Base-by-base conservation (phyloP, 2,329 filamentous ascomycete genomes). In the Furcasterigmium sp. region DNA sequence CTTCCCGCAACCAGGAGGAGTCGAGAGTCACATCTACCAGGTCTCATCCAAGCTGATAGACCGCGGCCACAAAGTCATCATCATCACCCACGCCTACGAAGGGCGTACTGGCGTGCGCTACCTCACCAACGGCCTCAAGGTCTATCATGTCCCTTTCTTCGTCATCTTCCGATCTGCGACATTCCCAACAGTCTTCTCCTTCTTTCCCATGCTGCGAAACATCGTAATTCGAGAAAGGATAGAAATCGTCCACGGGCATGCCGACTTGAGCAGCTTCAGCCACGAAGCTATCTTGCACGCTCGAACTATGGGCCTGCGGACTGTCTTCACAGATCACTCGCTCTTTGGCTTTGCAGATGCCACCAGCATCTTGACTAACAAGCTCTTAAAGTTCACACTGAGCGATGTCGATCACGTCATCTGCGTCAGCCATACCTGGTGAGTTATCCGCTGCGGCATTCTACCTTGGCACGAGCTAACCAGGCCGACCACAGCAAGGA, bases 1-100 rank as follows among this genome's bases (percentile, higher is more conserved):
- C 82, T 98, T 94, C 62, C 93, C 93, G 13, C 91, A 97, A 59
- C 91, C 93, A 41, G 91, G 93, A 60, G 93, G 93, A 56, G 82
- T 98, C 52, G 93, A 98, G 70, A 95, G 89, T 65, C 93, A 98
- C 68, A 97, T 98, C 56, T 98, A 98, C 70, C 93, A 98, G 65
- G 75, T 98, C 32, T 93, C 91, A 25, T 88, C 86, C 45, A 98
- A 97, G 76, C 81, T 98, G 53, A 90, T 97, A 53, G 91, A 98
- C 64, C 87, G 93, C 32, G 93, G 93, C 32, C 93, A 98, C 73
- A 96, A 96, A 69, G 91, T 98, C 56, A 88, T 98, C 51, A 86
- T 98, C 59, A 93, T 98, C 58, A 98, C 93, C 0, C 93, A 98
- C 65, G 87, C 90, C 19, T 95, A 97, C 64, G 80, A 90, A 45